Base-by-base conservation (phyloP, 345 rosid species). In the Eucalyptus cloeziana region DNA sequence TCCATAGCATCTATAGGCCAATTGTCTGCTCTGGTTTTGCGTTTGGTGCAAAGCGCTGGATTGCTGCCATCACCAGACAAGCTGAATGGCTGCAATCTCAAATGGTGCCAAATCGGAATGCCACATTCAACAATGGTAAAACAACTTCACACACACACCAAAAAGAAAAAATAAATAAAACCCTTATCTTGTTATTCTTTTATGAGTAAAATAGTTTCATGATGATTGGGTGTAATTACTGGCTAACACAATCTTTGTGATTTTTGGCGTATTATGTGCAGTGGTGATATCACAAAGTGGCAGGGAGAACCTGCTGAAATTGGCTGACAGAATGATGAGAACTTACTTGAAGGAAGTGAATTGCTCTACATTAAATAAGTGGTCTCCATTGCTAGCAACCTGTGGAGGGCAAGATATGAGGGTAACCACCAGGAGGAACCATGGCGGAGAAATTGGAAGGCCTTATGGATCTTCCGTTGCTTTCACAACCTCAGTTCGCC, bases 31-130 rank as follows among this genome's bases (percentile, higher is more conserved):
- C 95, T 7, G 94, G 96, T 44, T 90, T 87, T 71, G 93, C 92
- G 25, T 95, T 92, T 71, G 49, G 95, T 5, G 95, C 96, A 21
- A 93, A 76, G 79, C 92, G 95, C 86, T 95, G 97, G 96, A n/a
- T 93, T 40, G 79, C 90, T n/a, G 67, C 89, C 22, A 30, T 95
- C 31, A 86, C 64, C 21, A 86, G 92, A 43, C 91, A 92, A 27
- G 88, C 88, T 31, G 91, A 93, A 40, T 76, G 93, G 91, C 90
- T 90, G 56, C 60, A 51, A 50, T 86, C 92, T 56, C 33, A 85
- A 49, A 88, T 86, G 86, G 85, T 44, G 31, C 60, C 86, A 2
- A 49, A 87, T 54, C 87, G 37, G 47, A 40, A 40, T 76, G n/a
- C 47, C 87, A 17, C 13, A 86, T 37, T 25, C 44, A 86, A 54